These are phyloP conservation scores for Calonectria pseudoturangicola DNA, from an alignment of 2,329 filamentous ascomycete species.

Conservation along the genomic window DNA sequence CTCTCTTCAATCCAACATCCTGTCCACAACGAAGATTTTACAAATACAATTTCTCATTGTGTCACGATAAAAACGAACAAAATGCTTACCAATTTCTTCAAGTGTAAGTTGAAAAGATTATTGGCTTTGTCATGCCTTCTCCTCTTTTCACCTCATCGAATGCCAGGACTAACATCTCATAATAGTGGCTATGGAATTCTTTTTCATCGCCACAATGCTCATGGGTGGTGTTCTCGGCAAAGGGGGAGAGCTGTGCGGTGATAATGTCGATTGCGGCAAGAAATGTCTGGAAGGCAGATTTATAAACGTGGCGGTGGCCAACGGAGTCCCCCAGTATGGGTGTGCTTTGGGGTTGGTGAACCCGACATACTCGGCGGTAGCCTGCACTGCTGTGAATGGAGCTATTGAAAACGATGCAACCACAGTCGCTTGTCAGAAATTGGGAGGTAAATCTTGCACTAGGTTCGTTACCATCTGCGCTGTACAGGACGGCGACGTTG, in stretches of 20 bases:
- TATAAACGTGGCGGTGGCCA: background rate
- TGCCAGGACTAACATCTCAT: background rate
- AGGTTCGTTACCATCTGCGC: background rate
- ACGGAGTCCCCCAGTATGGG: background rate
- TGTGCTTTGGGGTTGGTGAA: background rate
- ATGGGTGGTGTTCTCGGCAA: background rate
- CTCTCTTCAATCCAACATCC: too few species aligned
- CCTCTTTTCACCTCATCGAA: background rate
- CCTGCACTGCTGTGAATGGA: background rate
- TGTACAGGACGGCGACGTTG: background rate
- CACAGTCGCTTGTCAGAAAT: background rate
- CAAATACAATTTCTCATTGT: background rate
- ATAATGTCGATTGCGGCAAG: background rate
- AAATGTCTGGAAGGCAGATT: background rate
- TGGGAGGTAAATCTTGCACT: background rate
- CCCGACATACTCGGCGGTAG: slow-evolving; percentile 2
- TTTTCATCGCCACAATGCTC: background rate
- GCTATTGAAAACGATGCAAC: background rate
- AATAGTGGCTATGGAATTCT: background rate
- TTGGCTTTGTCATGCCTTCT: background rate
- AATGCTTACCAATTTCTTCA: background rate
- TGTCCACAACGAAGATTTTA: background rate
- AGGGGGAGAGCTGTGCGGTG: background rate
- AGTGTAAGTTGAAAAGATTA: background rate
- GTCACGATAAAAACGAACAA: background rate